Evolutionary conservation across 108 stramenopile species (phyloP), one percentile per base, ranked within the genome.

Genomic region (Cyclotella sp.): DNA sequence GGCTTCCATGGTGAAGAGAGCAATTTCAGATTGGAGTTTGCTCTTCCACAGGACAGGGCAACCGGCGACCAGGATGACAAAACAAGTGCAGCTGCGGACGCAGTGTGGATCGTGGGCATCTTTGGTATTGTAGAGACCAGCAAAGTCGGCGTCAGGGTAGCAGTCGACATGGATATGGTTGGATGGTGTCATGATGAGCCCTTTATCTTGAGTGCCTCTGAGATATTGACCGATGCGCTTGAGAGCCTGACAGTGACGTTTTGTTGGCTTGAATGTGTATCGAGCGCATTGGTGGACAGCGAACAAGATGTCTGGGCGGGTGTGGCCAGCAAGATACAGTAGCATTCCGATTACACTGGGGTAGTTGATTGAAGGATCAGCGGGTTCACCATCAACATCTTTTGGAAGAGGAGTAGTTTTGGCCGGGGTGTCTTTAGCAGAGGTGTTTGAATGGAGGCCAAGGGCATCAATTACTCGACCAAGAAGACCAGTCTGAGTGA

Each of bases 301-400:
- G 21, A 53, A 53, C 9, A 19, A 10, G 9, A 53, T 53, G n/a
- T 53, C 52, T 18, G 52, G 52, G 21, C 52, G 52, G 52, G 52
- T 53, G n/a, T 54, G 53, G 21, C 53, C 53, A n/a, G n/a, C n/a
- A n/a, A n/a, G n/a, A n/a, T n/a, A n/a, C n/a, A n/a, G n/a, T n/a
- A n/a, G n/a, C n/a, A 54, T 54, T 54, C 53, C 53, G n/a, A 54
- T n/a, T 7, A 54, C 52, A n/a, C 52, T 53, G n/a, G 52, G 18
- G 18, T 53, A 53, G 9, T 53, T 10, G 18, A 19, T 53, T 14
- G 11, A n/a, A n/a, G 52, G 18, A n/a, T 53, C 52, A n/a, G 52
- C 18, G 11, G 52, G 52, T 19, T 10, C 14, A 6, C 52, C 52
- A 53, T 53, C 18, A 6, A 19, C n/a, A 19, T 53, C 52, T 19